Evolutionary conservation across 2,329 filamentous ascomycete species (phyloP).

Genomic region (Colletotrichum kahawae): DNA sequence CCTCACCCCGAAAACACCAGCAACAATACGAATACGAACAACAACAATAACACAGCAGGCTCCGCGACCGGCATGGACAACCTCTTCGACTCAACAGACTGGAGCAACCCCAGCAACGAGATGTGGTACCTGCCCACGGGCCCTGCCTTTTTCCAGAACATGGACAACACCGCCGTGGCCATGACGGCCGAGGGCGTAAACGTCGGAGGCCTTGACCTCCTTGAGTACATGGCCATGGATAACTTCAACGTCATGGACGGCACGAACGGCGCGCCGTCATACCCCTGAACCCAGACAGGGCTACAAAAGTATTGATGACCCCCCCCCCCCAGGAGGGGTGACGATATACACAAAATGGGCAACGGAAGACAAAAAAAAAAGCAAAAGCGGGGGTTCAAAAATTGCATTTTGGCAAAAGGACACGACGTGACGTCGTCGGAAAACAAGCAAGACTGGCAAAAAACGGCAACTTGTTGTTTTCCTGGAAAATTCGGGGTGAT

Average conservation of each 20-base stretch:
- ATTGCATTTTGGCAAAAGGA: neutral
- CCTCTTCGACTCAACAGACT: slow-evolving; percentile 55
- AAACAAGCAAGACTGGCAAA: neutral
- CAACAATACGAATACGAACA: slow-evolving; percentile 23
- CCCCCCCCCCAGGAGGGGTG: neutral
- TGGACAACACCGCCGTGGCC: slow-evolving; percentile 64
- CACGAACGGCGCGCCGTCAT: slow-evolving; percentile 5
- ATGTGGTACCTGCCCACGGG: slow-evolving; percentile 73
- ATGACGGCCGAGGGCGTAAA: slow-evolving; percentile 73
- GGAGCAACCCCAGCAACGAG: slow-evolving; percentile 60
- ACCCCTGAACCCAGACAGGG: slow-evolving; percentile 6
- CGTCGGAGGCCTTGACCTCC: slow-evolving; percentile 68
- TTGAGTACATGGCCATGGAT: slow-evolving; percentile 73
- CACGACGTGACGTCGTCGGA: neutral
- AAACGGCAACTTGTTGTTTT: neutral
- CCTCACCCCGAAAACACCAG: slow-evolving; percentile 37
- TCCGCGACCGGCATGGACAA: slow-evolving; percentile 30
- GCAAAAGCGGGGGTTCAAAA: neutral
- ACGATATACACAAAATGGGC: neutral
- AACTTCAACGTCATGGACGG: slow-evolving; percentile 37
- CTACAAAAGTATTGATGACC: neutral
- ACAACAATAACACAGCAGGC: slow-evolving; percentile 27
- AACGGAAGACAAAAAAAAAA: neutral
- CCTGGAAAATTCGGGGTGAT: neutral
- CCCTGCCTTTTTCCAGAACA: slow-evolving; percentile 68